Base-by-base conservation (phyloP, 176 grass and related monocot genomes). In the Stipa capillata region DNA sequence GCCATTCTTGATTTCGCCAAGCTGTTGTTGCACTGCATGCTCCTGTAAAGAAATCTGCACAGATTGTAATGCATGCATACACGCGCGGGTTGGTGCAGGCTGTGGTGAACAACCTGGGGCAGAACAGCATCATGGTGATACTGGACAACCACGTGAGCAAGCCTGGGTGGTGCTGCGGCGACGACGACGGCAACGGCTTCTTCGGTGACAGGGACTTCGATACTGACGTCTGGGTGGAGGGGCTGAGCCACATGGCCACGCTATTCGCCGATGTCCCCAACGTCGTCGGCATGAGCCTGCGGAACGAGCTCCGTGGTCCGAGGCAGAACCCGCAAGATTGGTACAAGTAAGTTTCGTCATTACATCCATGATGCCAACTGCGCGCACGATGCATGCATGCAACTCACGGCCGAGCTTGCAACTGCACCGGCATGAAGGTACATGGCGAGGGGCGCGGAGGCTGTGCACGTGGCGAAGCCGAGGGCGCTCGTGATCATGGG, bases 131-230 rank as follows among this genome's bases (percentile, higher is more conserved):
- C 54, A 92, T 97, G 93, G 87, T 92, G 44, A 86, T 97, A 55
- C 83, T 97, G 75, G 93, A 97, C 78, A 97, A 97, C 69, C 93
- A 97, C 61, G 82, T 97, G 52, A 94, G 85, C 65, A 84, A 56
- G 36, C 86, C 92, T 4, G 86, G 66, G 4, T 94, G 89, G 92
- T 94, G 90, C 78, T 97, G 93, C 75, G 85, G 85, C 79, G 53
- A 65, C 59, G 65, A 71, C 58, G 93, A 92, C 21, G 87, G 74
- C 65, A 97, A 84, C 54, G 90, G 90, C 18, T 97, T 97, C 85
- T 97, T 97, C 34, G 93, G 93, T 61, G 93, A 97, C 85, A 57
- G 75, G 25, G 73, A 86, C 71, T 92, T 97, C 44, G 85, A 88
- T 29, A 65, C 90, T 0, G 72, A 90, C 43, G 87, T 77, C 36